Base-by-base conservation (phyloP, 192 early-diverging fungal species). In the Backusella liffmaniae region DNA sequence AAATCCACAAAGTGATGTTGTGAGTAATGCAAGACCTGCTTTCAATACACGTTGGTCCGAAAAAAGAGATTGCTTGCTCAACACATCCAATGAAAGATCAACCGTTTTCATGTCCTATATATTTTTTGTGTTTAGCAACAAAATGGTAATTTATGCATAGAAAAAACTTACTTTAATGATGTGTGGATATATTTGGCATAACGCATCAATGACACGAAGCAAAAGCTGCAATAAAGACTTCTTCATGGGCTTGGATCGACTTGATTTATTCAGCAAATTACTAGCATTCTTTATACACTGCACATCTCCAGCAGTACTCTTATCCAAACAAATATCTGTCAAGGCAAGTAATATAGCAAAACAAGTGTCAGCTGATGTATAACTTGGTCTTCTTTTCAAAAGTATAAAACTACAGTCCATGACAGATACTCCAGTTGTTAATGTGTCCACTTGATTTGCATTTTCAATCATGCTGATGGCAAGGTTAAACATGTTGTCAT, bases 341-440 rank as follows among this genome's bases (percentile, higher is more conserved):
- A 71, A 44, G 42, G 26, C 29, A 29, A 71, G 39, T 18, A 71
- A 49, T 7, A 3, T 71, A 5, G 0, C 9, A 62, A 29, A 67
- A 9, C 66, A 67, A n/a, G 23, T 15, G 6, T 32, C 34, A n/a
- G 16, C 21, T 9, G 23, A 16, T 30, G 23, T 13, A 1, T 46
- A n/a, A 49, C 6, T 15, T 46, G 34, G 3, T 7, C 3, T 39
- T 71, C 70, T 30, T 16, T 41, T 66, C n/a, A 36, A 41, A n/a
- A 69, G 9, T 15, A 67, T 2, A 10, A 74, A 56, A 13, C 42
- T 74, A 8, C 15, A 30, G 12, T 67, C 42, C 41, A 78, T 13
- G 21, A 49, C 12, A 30, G 44, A 70, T 34, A 49, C 10, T 29
- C 39, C 73, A 37, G 73, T 78, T 49, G 68, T 75, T 59, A 56